These are phyloP conservation scores for Larix kaempferi DNA, from an alignment of 75 land plant species.

Conservation along the genomic window DNA sequence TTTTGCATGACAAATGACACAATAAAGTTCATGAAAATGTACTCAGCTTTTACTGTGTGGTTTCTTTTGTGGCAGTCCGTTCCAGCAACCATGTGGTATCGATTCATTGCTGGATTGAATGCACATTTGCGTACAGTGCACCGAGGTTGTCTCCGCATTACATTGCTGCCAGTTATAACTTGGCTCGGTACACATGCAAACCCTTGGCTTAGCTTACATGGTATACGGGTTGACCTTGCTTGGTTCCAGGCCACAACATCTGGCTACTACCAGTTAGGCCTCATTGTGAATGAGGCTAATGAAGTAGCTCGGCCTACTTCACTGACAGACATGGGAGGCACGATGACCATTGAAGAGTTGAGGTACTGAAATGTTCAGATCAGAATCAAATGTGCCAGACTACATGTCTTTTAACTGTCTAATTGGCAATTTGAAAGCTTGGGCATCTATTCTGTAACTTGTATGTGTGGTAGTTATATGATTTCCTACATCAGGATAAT, in stretches of 20 bases:
- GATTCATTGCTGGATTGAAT: constrained; percentile 95
- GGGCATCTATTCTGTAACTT: no score
- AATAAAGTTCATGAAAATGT: neutral
- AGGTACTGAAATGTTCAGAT: constrained; percentile 6
- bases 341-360: constrained; percentile 13
- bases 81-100: constrained; percentile 95
- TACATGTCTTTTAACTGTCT: neutral
- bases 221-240: constrained; percentile 75
- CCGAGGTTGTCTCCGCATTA: constrained; percentile 54
- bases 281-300: constrained; percentile 60
- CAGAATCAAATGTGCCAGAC: neutral
- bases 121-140: constrained; percentile 86
- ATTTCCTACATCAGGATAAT: no score
- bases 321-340: constrained; percentile 12
- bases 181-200: constrained; percentile 94
- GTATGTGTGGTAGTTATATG: no score
- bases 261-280: constrained; percentile 85
- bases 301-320: constrained; percentile 20
- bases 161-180: constrained; percentile 61
- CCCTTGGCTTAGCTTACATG: constrained; percentile 62
- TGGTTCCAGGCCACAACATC: constrained; percentile 75
- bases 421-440: no score
- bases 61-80: constrained; percentile 56
- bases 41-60: neutral
- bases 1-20: neutral